phyloP scores from a whole-genome alignment of 805 yeast species.

The Tanozyma kutaoensis region DNA sequence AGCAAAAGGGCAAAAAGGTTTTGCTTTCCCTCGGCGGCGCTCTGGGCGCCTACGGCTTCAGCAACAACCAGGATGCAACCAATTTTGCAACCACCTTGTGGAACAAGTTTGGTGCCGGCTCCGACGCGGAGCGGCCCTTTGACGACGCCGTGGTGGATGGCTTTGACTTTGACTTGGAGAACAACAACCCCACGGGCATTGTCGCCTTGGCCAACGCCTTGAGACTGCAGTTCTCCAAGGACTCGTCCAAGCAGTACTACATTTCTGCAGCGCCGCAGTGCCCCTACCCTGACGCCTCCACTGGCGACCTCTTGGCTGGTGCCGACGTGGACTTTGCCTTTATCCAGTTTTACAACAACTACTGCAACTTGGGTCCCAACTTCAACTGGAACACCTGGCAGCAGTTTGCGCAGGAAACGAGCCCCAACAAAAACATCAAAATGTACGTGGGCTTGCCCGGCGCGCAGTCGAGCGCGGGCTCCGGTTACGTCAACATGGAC shows the following conservation, averaged over 20 bases:
- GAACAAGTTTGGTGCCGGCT: not conserved
- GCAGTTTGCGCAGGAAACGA: conserved; percentile 40
- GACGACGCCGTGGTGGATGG: conserved; percentile 59
- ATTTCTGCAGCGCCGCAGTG: conserved; percentile 92
- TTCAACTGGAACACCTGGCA: conserved; percentile 69
- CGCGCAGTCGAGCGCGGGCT: conserved; percentile 35
- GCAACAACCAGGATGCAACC: too few relatives aligned
- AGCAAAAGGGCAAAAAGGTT: conserved; percentile 63
- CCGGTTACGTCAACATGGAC: conserved; percentile 33
- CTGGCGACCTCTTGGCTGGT: conserved; percentile 22
- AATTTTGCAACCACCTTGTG: not conserved
- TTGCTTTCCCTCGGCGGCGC: conserved; percentile 29
- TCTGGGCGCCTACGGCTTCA: too few relatives aligned
- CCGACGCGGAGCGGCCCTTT: conserved; percentile 3
- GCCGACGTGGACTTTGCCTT: conserved; percentile 70
- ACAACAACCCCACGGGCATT: conserved; percentile 46
- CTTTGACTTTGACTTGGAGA: conserved; percentile 54
- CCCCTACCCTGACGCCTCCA: conserved; percentile 67
- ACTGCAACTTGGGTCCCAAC: conserved; percentile 38
- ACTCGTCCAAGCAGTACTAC: conserved; percentile 43
- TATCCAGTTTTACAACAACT: conserved; percentile 83
- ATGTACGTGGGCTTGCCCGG: conserved; percentile 64
- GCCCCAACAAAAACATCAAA: conserved; percentile 61
- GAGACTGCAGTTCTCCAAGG: conserved; percentile 2
- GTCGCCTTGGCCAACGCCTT: conserved; percentile 31